These are phyloP conservation scores for Tripidium arundinaceum DNA, from an alignment of 202 grass and related monocot genomes.

Conservation along the genomic window DNA sequence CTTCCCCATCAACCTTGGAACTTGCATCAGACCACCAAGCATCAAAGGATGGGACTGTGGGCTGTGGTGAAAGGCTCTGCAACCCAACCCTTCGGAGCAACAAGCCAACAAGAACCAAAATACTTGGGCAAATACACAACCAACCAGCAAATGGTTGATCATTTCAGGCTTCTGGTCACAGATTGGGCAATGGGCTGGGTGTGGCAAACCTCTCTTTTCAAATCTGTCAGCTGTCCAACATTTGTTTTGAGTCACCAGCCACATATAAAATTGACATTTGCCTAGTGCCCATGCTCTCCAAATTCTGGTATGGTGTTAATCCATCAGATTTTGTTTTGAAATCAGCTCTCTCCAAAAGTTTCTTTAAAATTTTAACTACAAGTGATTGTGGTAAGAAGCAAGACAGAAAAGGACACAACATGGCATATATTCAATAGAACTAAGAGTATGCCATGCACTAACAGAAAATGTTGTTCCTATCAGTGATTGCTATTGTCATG, in stretches of 20 bases:
- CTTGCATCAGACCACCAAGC: background rate
- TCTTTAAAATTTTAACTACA: background rate
- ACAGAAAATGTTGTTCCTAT: background rate
- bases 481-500: background rate
- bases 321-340: background rate
- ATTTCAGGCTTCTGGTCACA: too few species aligned
- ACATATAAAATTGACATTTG: too few species aligned
- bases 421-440: background rate
- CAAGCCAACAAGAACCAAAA: background rate
- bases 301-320: background rate
- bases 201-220: too few species aligned
- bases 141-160: too few species aligned
- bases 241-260: too few species aligned
- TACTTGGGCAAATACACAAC: too few species aligned
- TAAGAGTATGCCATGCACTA: background rate
- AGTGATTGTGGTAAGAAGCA: background rate
- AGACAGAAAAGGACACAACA: background rate
- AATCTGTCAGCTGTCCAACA: too few species aligned
- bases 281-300: too few species aligned
- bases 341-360: background rate
- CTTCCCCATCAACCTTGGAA: background rate
- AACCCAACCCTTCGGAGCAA: background rate
- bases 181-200: too few species aligned
- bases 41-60: background rate
- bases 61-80: background rate